Evolutionary conservation across 495 filamentous ascomycete species (phyloP).

Genomic region (Talaromyces nanjingensis): DNA sequence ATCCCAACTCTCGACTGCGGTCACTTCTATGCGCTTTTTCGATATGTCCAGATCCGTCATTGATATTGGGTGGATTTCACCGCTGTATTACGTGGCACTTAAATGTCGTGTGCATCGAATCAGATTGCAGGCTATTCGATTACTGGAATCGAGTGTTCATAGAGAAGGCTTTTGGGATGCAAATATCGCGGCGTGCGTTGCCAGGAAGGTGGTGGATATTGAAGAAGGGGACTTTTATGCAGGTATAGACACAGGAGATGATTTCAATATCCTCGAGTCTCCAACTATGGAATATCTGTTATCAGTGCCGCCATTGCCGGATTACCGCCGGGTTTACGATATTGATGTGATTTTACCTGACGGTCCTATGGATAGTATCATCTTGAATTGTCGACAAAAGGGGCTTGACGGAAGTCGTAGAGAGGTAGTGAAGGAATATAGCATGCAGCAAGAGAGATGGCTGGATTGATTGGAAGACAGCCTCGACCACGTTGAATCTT

Average conservation of each 20-base stretch:
- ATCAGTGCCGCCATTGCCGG: not conserved
- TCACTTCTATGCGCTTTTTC: constrained; percentile 7
- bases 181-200: constrained; percentile 10
- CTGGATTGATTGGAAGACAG: not conserved
- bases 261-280: not conserved
- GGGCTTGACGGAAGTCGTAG: not conserved
- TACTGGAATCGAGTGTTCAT: constrained; percentile 31
- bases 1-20: constrained; percentile 4
- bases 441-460: not conserved
- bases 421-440: not conserved
- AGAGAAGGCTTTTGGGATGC: constrained; percentile 47
- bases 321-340: not conserved
- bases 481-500: not conserved
- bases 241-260: not conserved
- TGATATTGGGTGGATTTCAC: constrained; percentile 44
- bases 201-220: constrained; percentile 25
- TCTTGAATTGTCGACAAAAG: not conserved
- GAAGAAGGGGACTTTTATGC: constrained; percentile 27
- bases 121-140: constrained; percentile 32
- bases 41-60: constrained; percentile 25
- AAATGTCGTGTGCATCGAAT: constrained; percentile 45
- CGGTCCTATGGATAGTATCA: not conserved
- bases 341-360: not conserved
- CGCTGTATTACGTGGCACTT: constrained; percentile 45
- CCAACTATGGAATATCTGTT: not conserved